These are phyloP conservation scores for Eucalyptus marginata DNA, from an alignment of 345 rosid species.

Conservation along the genomic window DNA sequence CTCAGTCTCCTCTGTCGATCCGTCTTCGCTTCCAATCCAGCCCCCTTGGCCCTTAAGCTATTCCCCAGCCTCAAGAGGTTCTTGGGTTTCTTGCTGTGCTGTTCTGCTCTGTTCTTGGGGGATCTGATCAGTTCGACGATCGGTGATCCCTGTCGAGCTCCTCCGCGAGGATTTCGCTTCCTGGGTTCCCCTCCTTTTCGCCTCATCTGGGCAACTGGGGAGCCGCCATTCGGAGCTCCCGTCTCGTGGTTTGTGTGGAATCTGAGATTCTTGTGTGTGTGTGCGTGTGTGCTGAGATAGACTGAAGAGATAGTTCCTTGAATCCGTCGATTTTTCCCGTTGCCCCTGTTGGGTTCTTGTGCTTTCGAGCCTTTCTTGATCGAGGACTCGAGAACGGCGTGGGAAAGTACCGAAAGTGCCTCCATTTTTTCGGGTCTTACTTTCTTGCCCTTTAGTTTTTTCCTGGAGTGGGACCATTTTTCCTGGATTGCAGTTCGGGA, in stretches of 20 bases:
- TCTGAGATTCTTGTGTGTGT: background rate
- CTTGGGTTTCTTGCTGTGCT: background rate
- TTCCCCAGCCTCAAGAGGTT: background rate
- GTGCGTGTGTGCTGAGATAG: background rate
- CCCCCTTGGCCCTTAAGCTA: background rate
- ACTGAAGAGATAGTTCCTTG: background rate
- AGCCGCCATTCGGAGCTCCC: background rate
- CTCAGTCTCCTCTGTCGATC: background rate
- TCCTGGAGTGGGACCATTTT: background rate
- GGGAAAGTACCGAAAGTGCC: background rate
- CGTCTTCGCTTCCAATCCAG: background rate
- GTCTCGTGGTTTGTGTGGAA: background rate
- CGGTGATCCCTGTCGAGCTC: background rate
- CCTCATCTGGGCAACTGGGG: background rate
- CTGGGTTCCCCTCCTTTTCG: background rate
- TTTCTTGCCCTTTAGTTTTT: background rate
- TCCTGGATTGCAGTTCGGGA: slow-evolving; percentile 11
- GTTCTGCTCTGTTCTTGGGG: background rate
- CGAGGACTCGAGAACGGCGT: background rate
- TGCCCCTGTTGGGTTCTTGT: background rate
- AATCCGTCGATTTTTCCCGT: background rate
- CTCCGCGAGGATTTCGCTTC: background rate
- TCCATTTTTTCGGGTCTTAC: background rate
- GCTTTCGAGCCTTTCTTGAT: background rate
- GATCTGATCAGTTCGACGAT: background rate